Conservation (phyloP, 495 filamentous ascomycete genomes). For the Penicillium manginii region DNA sequence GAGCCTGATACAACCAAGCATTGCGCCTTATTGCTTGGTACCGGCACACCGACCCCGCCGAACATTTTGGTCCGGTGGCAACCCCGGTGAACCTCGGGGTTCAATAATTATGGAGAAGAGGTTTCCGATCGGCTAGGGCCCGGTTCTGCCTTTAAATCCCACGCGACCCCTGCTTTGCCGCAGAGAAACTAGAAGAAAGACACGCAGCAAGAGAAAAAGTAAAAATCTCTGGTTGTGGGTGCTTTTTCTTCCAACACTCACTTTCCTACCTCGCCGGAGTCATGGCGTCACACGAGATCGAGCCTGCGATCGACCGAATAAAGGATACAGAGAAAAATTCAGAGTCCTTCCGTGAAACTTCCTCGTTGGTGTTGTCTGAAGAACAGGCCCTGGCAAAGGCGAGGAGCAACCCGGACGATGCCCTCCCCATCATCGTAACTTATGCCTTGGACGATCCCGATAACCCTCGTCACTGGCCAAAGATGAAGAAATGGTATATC, state of each 20-base stretch:
- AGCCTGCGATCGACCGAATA: background rate
- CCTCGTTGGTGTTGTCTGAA: constrained; percentile 26
- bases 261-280: background rate
- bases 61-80: constrained; percentile 8
- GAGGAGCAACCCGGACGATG: constrained; percentile 28
- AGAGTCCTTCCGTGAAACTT: constrained; percentile 18
- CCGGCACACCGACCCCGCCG: constrained; percentile 24
- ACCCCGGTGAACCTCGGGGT: constrained; percentile 14
- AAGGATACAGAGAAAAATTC: constrained; percentile 20
- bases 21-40: constrained; percentile 23
- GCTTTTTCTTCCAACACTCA: background rate
- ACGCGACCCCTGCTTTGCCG: background rate
- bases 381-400: constrained; percentile 36
- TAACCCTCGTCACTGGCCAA: constrained; percentile 53
- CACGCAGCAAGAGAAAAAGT: background rate
- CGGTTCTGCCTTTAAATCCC: background rate
- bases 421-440: constrained; percentile 34
- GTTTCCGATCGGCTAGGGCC: constrained; percentile 1
- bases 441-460: constrained; percentile 42
- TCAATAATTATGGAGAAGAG: constrained; percentile 15
- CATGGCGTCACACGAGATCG: constrained; percentile 8
- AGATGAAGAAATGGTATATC: constrained; percentile 53
- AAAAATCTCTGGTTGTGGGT: background rate
- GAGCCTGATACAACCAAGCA: constrained; percentile 20
- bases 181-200: background rate